A percentile compares a stretch with the other conserved stretches of the same genome.
Conservation (phyloP, 2,329 filamentous ascomycete species). For the Phaeophleospora eucalypticola region DNA sequence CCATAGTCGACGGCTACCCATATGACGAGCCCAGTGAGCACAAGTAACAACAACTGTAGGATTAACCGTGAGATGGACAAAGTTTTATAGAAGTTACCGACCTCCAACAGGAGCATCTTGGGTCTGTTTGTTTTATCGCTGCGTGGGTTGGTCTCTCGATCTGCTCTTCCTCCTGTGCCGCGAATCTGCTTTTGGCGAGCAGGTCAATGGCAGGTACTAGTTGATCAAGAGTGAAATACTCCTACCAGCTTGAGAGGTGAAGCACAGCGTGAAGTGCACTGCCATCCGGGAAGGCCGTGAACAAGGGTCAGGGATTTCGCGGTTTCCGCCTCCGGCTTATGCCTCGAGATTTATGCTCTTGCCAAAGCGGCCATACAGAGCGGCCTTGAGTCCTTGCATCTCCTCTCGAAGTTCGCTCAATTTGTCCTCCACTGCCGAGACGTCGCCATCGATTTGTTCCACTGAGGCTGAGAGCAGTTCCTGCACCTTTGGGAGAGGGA, state of each 20-base stretch:
- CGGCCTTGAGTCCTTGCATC: slow-evolving; percentile 84
- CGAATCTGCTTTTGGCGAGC: too few relatives aligned
- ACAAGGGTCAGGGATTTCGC: too few relatives aligned
- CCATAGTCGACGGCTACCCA: slow-evolving; percentile 2
- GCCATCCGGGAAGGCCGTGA: too few relatives aligned
- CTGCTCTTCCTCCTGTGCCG: too few relatives aligned
- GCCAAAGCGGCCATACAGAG: slow-evolving; percentile 90
- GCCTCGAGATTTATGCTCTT: slow-evolving; percentile 96
- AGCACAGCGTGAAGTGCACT: too few relatives aligned
- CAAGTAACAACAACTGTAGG: background rate
- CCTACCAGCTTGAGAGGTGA: too few relatives aligned
- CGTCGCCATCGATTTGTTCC: slow-evolving; percentile 70
- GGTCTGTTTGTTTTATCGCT: background rate
- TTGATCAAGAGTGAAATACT: too few relatives aligned
- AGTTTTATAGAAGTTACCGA: background rate
- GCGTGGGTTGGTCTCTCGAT: background rate
- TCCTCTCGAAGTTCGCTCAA: slow-evolving; percentile 73
- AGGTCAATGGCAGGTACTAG: too few relatives aligned
- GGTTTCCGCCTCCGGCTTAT: too few relatives aligned
- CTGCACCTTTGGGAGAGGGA: slow-evolving; percentile 80
- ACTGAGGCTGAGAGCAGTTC: slow-evolving; percentile 72
- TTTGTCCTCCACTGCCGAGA: slow-evolving; percentile 71
- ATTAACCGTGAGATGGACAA: background rate
- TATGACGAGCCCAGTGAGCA: background rate
- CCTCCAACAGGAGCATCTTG: background rate